Evolutionary conservation across 495 filamentous ascomycete genomes (phyloP), one percentile per base, ranked within the genome.

Genomic region (Hypoxylon intermedium): DNA sequence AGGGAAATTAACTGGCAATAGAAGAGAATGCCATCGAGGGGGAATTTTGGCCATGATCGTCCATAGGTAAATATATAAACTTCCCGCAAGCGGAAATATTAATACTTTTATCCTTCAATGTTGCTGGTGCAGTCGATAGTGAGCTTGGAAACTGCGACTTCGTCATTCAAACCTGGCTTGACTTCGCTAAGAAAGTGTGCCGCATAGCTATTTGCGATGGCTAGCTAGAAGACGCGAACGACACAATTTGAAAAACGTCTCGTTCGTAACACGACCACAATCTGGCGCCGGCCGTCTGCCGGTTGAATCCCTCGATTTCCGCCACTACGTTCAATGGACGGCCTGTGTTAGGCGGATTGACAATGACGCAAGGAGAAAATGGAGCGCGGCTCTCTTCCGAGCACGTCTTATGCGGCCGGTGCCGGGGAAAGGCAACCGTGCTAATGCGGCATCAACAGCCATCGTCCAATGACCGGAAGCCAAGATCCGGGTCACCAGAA

Each of bases 401-500:
- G 9, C 15, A 36, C 15, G 21, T 45, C 24, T 38, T 15, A 23
- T 7, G 28, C 51, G 12, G 16, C 31, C 54, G 54, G 54, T 34
- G 36, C 50, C 37, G 50, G 31, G 18, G 21, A 21, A 59, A 65
- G 56, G 62, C 62, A 60, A 57, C 62, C 56, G 33, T 52, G 28
- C 52, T 65, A 53, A 60, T 65, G 62, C 47, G 56, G 56, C 48
- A 45, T 28, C 40, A 48, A 28, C 7, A n/a, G 9, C 21, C 30
- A 30, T 37, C 7, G 16, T 54, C 62, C 62, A 65, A 65, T 65
- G 40, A 43, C 33, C 31, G 40, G 12, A 21, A 54, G 49, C 54
- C 48, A 59, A 59, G 43, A 41, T 56, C 51, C 56, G 40, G 51
- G 42, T 53, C 51, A 60, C 31, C 33, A 60, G 62, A 57, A 44